A percentile compares a stretch with the other conserved stretches of the same genome.
phyloP scores from a whole-genome alignment of 345 rosid genomes.

The Pelargonium nanum region DNA sequence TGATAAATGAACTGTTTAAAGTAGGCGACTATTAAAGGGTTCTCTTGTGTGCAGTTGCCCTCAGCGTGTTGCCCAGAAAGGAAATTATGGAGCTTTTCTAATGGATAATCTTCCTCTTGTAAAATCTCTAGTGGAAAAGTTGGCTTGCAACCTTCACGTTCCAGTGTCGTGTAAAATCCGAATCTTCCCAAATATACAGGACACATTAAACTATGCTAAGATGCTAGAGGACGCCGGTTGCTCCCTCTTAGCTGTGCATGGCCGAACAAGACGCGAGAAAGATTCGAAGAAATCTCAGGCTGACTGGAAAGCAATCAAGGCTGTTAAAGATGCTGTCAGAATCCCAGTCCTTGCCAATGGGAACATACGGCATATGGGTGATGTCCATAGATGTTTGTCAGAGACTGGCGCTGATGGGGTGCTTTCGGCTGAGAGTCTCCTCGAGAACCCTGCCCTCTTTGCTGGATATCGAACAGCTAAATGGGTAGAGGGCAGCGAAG shows the following conservation, averaged over 20 bases:
- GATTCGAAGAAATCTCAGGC: conserved; percentile 80
- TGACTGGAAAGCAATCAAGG: conserved; percentile 70
- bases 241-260: conserved; percentile 83
- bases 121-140: conserved; percentile 69
- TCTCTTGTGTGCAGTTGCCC: conserved; percentile 53
- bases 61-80: conserved; percentile 82
- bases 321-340: conserved; percentile 54
- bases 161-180: conserved; percentile 93
- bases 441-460: conserved; percentile 86
- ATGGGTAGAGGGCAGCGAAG: conserved; percentile 38
- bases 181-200: conserved; percentile 58
- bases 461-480: conserved; percentile 69
- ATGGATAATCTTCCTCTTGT: conserved; percentile 94
- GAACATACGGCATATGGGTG: conserved; percentile 73
- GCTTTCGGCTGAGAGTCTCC: conserved; percentile 91
- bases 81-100: conserved; percentile 85
- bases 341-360: conserved; percentile 97
- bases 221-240: conserved; percentile 97
- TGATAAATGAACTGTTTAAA: not conserved
- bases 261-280: conserved; percentile 77
- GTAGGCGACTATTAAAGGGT: no score
- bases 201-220: conserved; percentile 69
- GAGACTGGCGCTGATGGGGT: conserved; percentile 85
- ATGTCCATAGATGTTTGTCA: conserved; percentile 48
- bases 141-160: conserved; percentile 48